A percentile compares a stretch with the other conserved stretches of the same genome.
These are phyloP conservation scores for Oryza longistaminata DNA, from an alignment of 176 grass and related monocot genomes.

Conservation along the genomic window DNA sequence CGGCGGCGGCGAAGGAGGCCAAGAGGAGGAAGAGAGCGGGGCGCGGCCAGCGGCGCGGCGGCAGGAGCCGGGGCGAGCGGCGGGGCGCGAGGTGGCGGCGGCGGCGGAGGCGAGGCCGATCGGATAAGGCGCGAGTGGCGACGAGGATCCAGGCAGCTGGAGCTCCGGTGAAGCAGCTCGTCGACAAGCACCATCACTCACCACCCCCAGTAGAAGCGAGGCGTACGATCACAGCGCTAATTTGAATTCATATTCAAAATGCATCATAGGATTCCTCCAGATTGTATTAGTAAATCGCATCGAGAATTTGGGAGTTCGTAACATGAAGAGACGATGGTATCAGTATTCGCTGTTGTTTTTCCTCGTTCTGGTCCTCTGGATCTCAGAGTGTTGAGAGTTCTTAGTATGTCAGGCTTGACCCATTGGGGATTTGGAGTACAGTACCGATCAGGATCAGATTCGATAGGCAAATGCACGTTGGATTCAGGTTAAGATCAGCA, in stretches of 20 bases:
- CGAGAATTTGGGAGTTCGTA: too few relatives aligned
- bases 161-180: constrained; percentile 42
- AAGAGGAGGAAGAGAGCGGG: constrained; percentile 16
- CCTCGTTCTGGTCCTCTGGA: background rate
- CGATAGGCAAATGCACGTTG: background rate
- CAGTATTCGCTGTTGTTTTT: background rate
- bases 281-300: too few relatives aligned
- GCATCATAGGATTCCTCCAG: background rate
- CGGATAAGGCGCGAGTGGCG: constrained; percentile 47
- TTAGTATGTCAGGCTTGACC: background rate
- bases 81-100: background rate
- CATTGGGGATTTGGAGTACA: background rate
- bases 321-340: too few relatives aligned
- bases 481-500: background rate
- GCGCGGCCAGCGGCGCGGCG: background rate
- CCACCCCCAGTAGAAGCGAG: background rate
- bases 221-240: background rate
- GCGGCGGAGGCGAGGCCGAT: constrained; percentile 38
- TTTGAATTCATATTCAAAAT: background rate
- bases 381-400: background rate
- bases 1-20: constrained; percentile 48
- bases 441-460: background rate
- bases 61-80: background rate
- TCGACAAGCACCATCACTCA: constrained; percentile 31
- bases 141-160: constrained; percentile 50